Conservation (phyloP, 257 asterid genomes). For the Petrea volubilis region DNA sequence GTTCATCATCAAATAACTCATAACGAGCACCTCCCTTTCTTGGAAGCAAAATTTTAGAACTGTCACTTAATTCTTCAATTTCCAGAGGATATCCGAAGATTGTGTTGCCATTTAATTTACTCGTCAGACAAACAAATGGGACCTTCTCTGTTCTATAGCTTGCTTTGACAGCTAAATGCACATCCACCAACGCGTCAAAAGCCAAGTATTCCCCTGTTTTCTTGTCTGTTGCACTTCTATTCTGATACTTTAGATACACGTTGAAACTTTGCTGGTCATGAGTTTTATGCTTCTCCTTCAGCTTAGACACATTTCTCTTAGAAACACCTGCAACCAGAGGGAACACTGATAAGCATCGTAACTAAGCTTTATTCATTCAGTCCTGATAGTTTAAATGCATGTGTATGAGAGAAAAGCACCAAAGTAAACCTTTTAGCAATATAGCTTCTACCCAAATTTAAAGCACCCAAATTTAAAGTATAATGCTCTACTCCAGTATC, state of each 20-base stretch:
- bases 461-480: too few relatives aligned
- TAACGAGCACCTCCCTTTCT: slow-evolving; percentile 1
- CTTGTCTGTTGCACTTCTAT: neutral
- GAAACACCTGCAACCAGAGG: slow-evolving; percentile 14
- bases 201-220: slow-evolving; percentile 22
- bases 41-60: slow-evolving; percentile 18
- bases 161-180: slow-evolving; percentile 41
- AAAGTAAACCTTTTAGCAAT: too few relatives aligned
- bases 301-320: slow-evolving; percentile 17
- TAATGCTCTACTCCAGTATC: too few relatives aligned
- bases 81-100: slow-evolving; percentile 63
- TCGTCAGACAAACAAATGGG: slow-evolving; percentile 56
- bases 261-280: too few relatives aligned
- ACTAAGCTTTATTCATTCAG: neutral
- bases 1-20: slow-evolving; percentile 9
- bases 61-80: slow-evolving; percentile 32
- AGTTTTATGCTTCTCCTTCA: too few relatives aligned
- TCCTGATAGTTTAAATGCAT: too few relatives aligned
- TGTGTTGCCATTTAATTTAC: slow-evolving; percentile 41
- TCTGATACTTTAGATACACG: too few relatives aligned
- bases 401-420: too few relatives aligned
- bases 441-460: too few relatives aligned
- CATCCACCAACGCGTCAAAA: slow-evolving; percentile 45
- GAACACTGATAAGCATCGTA: too few relatives aligned
- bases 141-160: slow-evolving; percentile 36